Evolutionary conservation across 2,329 filamentous ascomycete species (phyloP).

Genomic region (Ophiocordyceps robertsii): DNA sequence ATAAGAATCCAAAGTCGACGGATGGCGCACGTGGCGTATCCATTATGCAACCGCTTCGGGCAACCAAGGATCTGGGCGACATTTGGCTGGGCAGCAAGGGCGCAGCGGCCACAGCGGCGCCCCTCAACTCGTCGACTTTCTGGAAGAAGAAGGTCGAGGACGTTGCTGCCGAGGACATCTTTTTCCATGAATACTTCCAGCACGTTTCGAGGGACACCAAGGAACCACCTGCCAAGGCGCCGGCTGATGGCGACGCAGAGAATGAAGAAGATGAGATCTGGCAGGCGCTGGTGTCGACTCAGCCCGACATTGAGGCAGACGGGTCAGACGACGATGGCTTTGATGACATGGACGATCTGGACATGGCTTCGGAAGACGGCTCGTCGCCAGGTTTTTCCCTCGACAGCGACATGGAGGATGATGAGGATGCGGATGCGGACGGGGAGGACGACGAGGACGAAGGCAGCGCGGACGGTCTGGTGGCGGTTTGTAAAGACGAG

Average conservation of each 20-base stretch:
- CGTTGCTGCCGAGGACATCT: conserved; percentile 81
- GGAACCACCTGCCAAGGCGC: conserved; percentile 38
- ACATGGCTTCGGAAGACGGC: conserved; percentile 35
- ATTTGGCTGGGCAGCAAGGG: conserved; percentile 41
- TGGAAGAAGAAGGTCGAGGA: conserved; percentile 85
- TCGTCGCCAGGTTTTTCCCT: conserved; percentile 19
- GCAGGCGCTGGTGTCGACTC: conserved; percentile 74
- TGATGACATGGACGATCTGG: conserved; percentile 33
- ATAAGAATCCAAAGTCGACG: conserved; percentile 74
- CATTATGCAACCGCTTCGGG: conserved; percentile 85
- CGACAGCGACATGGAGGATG: conserved; percentile 32
- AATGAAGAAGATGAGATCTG: conserved; percentile 72
- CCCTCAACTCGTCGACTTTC: conserved; percentile 77
- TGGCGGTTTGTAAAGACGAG: conserved; percentile 17
- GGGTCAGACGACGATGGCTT: conserved; percentile 39
- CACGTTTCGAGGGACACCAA: conserved; percentile 51
- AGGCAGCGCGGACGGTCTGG: conserved; percentile 27
- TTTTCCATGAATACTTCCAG: conserved; percentile 97
- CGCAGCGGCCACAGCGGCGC: conserved; percentile 19
- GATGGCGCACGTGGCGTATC: conserved; percentile 61
- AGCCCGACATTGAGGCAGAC: conserved; percentile 48
- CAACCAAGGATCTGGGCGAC: conserved; percentile 37
- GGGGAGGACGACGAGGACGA: conserved; percentile 29
- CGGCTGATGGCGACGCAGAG: conserved; percentile 34
- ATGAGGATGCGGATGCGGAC: conserved; percentile 30